phyloP scores from a whole-genome alignment of 148 eudicot species.

The Silene conica region DNA sequence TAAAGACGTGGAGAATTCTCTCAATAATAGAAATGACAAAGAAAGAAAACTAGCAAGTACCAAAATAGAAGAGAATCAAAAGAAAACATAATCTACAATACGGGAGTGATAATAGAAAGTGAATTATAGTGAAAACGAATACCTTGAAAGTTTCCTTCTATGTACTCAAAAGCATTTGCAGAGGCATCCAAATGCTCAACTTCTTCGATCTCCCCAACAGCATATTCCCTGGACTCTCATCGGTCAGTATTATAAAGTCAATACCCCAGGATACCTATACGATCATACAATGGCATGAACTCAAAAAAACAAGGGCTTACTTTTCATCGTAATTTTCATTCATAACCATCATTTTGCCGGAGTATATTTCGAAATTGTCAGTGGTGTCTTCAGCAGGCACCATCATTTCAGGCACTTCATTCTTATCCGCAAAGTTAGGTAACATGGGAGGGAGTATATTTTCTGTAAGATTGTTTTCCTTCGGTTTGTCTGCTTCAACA shows the following conservation, averaged over 20 bases:
- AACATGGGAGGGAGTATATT: slow-evolving; percentile 29
- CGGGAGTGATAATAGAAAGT: no score
- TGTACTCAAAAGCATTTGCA: slow-evolving; percentile 25
- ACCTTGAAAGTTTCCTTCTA: slow-evolving; percentile 46
- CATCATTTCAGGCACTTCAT: slow-evolving; percentile 26
- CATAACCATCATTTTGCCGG: slow-evolving; percentile 34
- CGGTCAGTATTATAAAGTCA: not conserved
- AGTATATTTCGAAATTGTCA: slow-evolving; percentile 33
- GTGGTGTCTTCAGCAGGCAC: slow-evolving; percentile 20
- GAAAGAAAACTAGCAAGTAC: no score
- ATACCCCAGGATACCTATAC: not conserved
- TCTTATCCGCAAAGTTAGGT: slow-evolving; percentile 26
- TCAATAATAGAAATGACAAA: no score
- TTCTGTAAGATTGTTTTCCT: slow-evolving; percentile 24
- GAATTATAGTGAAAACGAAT: not conserved
- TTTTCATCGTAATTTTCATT: slow-evolving; percentile 26
- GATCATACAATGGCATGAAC: slow-evolving; percentile 15
- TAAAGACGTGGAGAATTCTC: no score
- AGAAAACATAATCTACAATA: no score
- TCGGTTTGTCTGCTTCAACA: slow-evolving; percentile 26
- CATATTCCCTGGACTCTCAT: slow-evolving; percentile 28
- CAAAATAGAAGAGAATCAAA: no score
- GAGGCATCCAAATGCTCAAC: slow-evolving; percentile 28
- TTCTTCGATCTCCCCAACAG: slow-evolving; percentile 29
- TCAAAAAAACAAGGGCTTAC: slow-evolving; percentile 32